Base-by-base conservation (phyloP, 139 green algal genomes). In the Coelastrella sp. region DNA sequence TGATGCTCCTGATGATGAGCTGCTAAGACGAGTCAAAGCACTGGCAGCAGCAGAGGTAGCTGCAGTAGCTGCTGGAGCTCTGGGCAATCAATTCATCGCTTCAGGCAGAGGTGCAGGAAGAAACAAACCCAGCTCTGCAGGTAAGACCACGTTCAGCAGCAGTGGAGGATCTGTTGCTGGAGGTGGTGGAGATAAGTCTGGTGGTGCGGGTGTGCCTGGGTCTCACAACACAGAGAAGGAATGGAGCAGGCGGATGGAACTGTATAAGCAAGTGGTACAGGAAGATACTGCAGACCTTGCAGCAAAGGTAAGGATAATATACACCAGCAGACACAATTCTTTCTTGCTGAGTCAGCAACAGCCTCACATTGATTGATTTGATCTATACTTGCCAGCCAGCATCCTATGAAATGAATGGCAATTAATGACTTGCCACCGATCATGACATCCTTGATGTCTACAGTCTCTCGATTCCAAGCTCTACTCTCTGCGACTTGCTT, bases 171-270 rank as follows among this genome's bases (percentile, higher is more conserved):
- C 45, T 74, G 64, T 21, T 6, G 34, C 57, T 74, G 71, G 13
- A 34, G n/a, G n/a, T n/a, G n/a, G n/a, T n/a, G n/a, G n/a, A n/a
- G n/a, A n/a, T n/a, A n/a, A n/a, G n/a, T n/a, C n/a, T n/a, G n/a
- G n/a, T n/a, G n/a, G n/a, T n/a, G n/a, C n/a, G n/a, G n/a, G n/a
- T n/a, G 72, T 71, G 30, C 62, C 27, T 74, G 19, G 57, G 3
- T 75, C 81, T n/a, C 89, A 92, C 83, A 91, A 94, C 78, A 90
- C 78, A 38, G 89, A 91, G 51, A 81, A 84, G 45, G 89, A 90
- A 32, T 92, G 89, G 48, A n/a, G 1, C 21, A 72, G 86, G 27
- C 67, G 87, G 5, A 32, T 79, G 59, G 83, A 87, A 23, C 71
- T 73, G 4, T 91, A 50, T 34, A 34, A 23, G 5, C 37, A 38